Evolutionary conservation across 176 grass and related monocot species (phyloP).

Genomic region (Aegilops speltoides): DNA sequence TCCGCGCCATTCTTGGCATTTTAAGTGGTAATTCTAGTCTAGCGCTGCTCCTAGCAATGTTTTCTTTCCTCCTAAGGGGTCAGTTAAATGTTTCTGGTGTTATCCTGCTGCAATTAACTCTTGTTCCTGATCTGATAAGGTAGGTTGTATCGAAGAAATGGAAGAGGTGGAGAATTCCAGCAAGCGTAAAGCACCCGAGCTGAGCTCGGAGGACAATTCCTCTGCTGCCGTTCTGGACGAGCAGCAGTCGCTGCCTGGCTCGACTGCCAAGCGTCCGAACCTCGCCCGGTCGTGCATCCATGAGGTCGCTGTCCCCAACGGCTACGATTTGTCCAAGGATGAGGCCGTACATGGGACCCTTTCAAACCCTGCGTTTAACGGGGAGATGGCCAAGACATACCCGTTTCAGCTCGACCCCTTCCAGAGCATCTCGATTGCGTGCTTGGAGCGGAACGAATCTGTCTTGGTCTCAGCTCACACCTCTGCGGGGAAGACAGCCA

Average conservation of each 20-base stretch:
- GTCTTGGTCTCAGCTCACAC: slow-evolving; percentile 91
- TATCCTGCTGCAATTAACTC: not conserved
- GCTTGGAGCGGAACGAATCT: slow-evolving; percentile 81
- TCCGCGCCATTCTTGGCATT: not conserved
- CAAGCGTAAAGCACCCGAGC: slow-evolving; percentile 47
- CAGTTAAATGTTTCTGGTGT: not conserved
- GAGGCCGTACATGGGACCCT: slow-evolving; percentile 72
- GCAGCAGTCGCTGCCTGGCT: slow-evolving; percentile 23
- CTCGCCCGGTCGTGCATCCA: slow-evolving; percentile 70
- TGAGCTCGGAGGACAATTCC: slow-evolving; percentile 3
- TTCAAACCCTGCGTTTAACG: slow-evolving; percentile 49
- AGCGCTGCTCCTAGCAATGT: not conserved
- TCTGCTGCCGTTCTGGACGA: not conserved
- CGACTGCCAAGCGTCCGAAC: slow-evolving; percentile 61
- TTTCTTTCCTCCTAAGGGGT: not conserved
- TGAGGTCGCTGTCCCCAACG: slow-evolving; percentile 77
- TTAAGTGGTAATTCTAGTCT: not conserved
- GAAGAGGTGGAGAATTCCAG: slow-evolving; percentile 26
- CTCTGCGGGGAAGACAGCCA: slow-evolving; percentile 87
- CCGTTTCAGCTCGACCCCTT: slow-evolving; percentile 88
- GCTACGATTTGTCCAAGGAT: slow-evolving; percentile 53
- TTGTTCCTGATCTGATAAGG: not conserved
- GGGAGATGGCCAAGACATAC: slow-evolving; percentile 87
- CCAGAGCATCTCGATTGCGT: slow-evolving; percentile 78
- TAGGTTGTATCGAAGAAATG: slow-evolving; percentile 9